These are phyloP conservation scores for Cryptococcus sp. DNA, from an alignment of 1,284 basidiomycete genomes.

Conservation along the genomic window DNA sequence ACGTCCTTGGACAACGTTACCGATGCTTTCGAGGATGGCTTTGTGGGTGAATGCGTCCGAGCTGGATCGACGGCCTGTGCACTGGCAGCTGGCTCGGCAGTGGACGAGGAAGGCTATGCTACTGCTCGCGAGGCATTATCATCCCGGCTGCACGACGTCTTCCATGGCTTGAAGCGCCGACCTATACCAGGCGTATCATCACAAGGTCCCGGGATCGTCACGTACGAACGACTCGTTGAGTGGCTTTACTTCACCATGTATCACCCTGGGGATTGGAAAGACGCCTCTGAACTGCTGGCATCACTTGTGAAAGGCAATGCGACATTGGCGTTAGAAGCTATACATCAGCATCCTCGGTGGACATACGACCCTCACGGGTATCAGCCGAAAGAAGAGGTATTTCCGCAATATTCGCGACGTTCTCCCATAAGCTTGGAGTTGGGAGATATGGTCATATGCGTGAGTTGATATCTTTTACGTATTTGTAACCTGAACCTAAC, in stretches of 20 bases:
- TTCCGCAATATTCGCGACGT: no score
- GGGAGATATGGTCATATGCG: conserved; percentile 8
- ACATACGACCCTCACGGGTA: conserved; percentile 5
- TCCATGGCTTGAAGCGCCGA: not conserved
- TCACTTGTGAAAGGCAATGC: conserved; percentile 9
- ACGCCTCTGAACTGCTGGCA: not conserved
- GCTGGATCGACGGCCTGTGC: conserved; percentile 1
- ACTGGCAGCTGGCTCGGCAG: not conserved
- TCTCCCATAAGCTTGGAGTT: conserved; percentile 2
- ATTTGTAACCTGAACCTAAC: not conserved
- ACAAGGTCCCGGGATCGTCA: conserved; percentile 8
- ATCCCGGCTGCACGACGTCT: not conserved
- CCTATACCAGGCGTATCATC: conserved; percentile 5
- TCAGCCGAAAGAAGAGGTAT: no score
- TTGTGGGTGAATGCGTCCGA: conserved; percentile 11
- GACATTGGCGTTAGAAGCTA: not conserved
- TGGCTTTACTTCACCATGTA: conserved; percentile 3
- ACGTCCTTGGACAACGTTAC: conserved; percentile 10
- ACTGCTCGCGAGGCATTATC: conserved; percentile 5
- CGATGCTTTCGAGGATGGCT: conserved; percentile 9
- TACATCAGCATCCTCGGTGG: not conserved
- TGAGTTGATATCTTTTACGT: not conserved
- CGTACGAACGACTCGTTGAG: conserved; percentile 9
- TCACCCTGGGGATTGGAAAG: conserved; percentile 2
- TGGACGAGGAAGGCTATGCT: not conserved